Conservation (phyloP, 2,329 filamentous ascomycete genomes). For the Aspergillaceae sp. region DNA sequence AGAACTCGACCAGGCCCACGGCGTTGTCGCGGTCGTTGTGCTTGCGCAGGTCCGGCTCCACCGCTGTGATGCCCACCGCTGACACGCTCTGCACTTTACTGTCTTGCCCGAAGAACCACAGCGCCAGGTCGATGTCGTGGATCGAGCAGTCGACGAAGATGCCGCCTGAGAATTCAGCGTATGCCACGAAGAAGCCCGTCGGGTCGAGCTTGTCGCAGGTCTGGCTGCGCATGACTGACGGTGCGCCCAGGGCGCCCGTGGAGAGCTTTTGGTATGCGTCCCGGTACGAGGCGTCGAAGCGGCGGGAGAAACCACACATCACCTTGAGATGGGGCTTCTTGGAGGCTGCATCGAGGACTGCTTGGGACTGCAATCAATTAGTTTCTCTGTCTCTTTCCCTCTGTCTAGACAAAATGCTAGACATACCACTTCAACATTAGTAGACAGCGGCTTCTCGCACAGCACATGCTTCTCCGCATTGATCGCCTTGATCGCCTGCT, state of each 20-base stretch:
- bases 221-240: constrained; percentile 55
- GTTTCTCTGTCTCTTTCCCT: not conserved
- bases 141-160: constrained; percentile 65
- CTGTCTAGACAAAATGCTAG: not conserved
- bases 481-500: constrained; percentile 51
- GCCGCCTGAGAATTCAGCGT: constrained; percentile 56
- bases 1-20: constrained; percentile 58
- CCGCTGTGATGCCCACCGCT: constrained; percentile 50
- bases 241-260: constrained; percentile 49
- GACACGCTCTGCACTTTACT: constrained; percentile 48
- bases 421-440: constrained; percentile 50
- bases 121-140: constrained; percentile 59
- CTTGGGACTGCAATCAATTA: constrained; percentile 42
- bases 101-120: constrained; percentile 55
- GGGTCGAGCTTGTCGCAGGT: constrained; percentile 60
- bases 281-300: constrained; percentile 59
- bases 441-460: constrained; percentile 49
- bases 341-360: constrained; percentile 50
- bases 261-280: constrained; percentile 48
- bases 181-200: constrained; percentile 59
- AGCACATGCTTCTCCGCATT: constrained; percentile 47
- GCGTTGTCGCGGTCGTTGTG: constrained; percentile 56
- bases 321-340: constrained; percentile 54
- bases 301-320: constrained; percentile 57
- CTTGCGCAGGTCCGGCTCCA: constrained; percentile 49